phyloP scores from a whole-genome alignment of 169 alveolate species.

The Pseudocohnilembus persalinus region DNA sequence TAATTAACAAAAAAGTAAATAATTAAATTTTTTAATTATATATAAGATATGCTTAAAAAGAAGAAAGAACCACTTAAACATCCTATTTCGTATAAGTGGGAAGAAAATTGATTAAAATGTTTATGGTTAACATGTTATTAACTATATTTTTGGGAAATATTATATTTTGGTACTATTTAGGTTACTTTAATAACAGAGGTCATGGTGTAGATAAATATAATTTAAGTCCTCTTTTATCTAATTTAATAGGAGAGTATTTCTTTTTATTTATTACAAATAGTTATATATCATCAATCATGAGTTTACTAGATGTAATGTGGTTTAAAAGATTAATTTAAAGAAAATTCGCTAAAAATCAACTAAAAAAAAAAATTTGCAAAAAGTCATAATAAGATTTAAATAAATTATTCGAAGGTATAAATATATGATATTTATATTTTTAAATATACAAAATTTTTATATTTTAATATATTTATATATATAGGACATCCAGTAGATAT shows the following conservation, averaged over 20 bases:
- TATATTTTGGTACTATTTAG: neutral
- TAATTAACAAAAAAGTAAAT: neutral
- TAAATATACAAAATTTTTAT: constrained; percentile 7
- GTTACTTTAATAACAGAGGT: neutral
- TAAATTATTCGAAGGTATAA: constrained; percentile 2
- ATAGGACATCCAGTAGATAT: constrained; percentile 59
- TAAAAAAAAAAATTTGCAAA: constrained; percentile 24
- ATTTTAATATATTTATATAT: too few relatives aligned
- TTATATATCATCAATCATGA: constrained; percentile 14
- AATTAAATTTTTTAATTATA: neutral
- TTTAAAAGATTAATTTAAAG: constrained; percentile 24
- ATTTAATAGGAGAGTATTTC: constrained; percentile 25
- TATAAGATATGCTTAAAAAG: constrained; percentile 10
- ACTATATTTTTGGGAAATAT: constrained; percentile 23
- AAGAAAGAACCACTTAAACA: constrained; percentile 19
- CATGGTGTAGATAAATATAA: neutral
- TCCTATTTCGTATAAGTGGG: constrained; percentile 32
- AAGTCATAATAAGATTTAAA: constrained; percentile 45
- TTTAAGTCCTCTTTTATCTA: neutral
- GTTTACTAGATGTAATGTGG: constrained; percentile 30
- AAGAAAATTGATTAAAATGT: constrained; percentile 14
- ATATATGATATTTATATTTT: neutral
- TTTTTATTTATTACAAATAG: constrained; percentile 31
- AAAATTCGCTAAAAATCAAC: constrained; percentile 12
- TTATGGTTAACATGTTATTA: constrained; percentile 24